Conservation (phyloP, 1,284 basidiomycete genomes). For the Sporisorium sorghi region DNA sequence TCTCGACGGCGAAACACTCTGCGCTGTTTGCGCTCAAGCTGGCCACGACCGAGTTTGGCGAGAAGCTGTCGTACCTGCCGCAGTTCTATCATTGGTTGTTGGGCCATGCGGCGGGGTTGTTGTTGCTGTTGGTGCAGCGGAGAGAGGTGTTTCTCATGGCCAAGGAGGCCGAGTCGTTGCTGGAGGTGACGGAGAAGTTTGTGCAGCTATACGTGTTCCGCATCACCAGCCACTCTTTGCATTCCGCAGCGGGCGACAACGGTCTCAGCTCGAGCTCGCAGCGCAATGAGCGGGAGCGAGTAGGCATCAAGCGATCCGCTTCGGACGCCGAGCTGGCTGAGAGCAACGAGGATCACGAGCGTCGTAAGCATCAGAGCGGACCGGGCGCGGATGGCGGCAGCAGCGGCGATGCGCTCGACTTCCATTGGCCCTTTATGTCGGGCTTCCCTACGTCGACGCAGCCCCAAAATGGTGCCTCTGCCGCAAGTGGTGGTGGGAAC, state of each 20-base stretch:
- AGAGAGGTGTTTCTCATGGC: constrained; percentile 49
- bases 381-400: constrained; percentile 12
- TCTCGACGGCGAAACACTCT: constrained; percentile 52
- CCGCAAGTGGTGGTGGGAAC: constrained; percentile 2
- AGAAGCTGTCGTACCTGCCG: constrained; percentile 54
- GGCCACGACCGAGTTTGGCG: constrained; percentile 52
- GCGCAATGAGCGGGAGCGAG: constrained; percentile 1
- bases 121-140: constrained; percentile 46
- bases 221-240: constrained; percentile 45
- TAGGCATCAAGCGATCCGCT: constrained; percentile 34
- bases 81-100: constrained; percentile 61
- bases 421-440: constrained; percentile 51
- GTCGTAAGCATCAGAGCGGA: constrained; percentile 1
- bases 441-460: constrained; percentile 30
- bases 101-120: constrained; percentile 57
- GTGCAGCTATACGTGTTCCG: constrained; percentile 54
- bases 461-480: not conserved
- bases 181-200: constrained; percentile 46
- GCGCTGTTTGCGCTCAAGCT: constrained; percentile 56
- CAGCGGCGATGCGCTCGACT: constrained; percentile 25
- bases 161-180: constrained; percentile 46
- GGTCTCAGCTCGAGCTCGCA: constrained; percentile 5
- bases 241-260: constrained; percentile 18
- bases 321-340: constrained; percentile 27
- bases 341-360: not conserved